Conservation (phyloP, 495 filamentous ascomycete species). For the Tuber microsphaerosporum region DNA sequence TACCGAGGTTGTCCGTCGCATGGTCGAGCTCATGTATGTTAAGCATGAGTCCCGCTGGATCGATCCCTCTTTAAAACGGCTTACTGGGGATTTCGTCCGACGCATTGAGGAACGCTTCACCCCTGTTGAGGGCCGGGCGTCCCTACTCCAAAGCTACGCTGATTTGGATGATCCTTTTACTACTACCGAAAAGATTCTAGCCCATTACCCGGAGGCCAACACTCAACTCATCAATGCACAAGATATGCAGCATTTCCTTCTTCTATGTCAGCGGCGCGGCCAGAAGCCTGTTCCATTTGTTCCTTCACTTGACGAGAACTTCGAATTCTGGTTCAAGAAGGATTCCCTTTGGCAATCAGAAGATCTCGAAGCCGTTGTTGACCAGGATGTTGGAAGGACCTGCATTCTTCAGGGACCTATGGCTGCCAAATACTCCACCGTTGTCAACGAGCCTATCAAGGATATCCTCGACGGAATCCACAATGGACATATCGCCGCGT, state of each 20-base stretch:
- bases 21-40: no score
- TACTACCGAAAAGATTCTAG: conserved; percentile 66
- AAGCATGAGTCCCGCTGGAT: no score
- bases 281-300: conserved; percentile 97
- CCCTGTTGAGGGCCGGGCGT: conserved; percentile 57
- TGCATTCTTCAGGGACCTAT: conserved; percentile 91
- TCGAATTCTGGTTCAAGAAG: conserved; percentile 99
- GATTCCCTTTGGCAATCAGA: conserved; percentile 99
- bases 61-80: no score
- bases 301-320: conserved; percentile 71
- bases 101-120: conserved; percentile 39
- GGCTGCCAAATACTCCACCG: conserved; percentile 79
- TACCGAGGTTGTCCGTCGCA: no score
- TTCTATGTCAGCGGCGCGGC: conserved; percentile 60
- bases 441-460: conserved; percentile 50
- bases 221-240: conserved; percentile 90
- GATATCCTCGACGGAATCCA: conserved; percentile 88
- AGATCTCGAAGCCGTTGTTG: conserved; percentile 88
- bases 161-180: conserved; percentile 75
- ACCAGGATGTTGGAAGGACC: conserved; percentile 85
- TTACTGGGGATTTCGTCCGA: no score
- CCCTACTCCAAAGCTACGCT: conserved; percentile 72
- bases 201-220: conserved; percentile 72
- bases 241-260: conserved; percentile 48
- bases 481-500: conserved; percentile 67